These are phyloP conservation scores for Alternaria longipes DNA, from an alignment of 2,329 filamentous ascomycete species.

Conservation along the genomic window DNA sequence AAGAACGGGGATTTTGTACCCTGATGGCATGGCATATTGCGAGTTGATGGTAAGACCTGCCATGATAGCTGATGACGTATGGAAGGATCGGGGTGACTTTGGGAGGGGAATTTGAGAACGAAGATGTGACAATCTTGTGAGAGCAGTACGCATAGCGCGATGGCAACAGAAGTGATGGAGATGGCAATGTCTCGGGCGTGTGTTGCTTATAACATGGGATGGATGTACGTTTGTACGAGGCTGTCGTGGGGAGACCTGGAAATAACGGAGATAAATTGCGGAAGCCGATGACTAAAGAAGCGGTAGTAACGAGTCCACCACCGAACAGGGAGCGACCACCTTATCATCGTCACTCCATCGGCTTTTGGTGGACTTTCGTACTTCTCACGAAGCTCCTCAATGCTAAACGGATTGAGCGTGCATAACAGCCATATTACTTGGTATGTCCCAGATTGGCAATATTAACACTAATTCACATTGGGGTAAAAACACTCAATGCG, in stretches of 20 bases:
- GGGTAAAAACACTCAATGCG: constrained; percentile 3
- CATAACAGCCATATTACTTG: neutral
- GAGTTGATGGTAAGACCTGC: constrained; percentile 56
- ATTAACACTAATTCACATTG: constrained; percentile 16
- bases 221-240: neutral
- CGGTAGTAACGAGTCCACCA: neutral
- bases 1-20: constrained; percentile 68
- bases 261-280: constrained; percentile 5
- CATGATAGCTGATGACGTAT: constrained; percentile 51
- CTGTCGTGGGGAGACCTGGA: neutral
- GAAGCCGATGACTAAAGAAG: neutral
- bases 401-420: neutral
- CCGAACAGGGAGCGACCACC: neutral
- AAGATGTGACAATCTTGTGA: constrained; percentile 25
- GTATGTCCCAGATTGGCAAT: constrained; percentile 2
- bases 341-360: neutral
- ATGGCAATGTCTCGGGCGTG: neutral
- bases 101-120: constrained; percentile 21
- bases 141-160: constrained; percentile 13
- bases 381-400: neutral
- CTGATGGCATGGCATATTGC: constrained; percentile 65
- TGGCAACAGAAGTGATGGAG: neutral
- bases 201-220: neutral
- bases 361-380: neutral
- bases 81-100: constrained; percentile 19